Percentiles rank a stretch among this genome's conserved stretches.
Conservation (phyloP, 352 stramenopile species). For the Discostella stelligera region DNA sequence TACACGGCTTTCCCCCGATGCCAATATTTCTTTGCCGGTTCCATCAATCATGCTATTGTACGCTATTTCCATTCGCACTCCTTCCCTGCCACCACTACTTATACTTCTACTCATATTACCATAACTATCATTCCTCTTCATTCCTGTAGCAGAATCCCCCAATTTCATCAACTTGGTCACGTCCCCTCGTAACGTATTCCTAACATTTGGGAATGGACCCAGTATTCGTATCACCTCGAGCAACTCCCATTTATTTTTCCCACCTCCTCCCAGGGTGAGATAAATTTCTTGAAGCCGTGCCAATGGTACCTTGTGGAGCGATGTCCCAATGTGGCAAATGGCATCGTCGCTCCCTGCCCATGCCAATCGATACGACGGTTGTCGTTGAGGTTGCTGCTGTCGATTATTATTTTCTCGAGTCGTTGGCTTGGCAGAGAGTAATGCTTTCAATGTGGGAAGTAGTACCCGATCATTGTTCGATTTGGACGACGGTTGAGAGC, state of each 20-base stretch:
- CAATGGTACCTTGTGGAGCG: constrained; percentile 80
- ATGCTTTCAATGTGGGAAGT: constrained; percentile 24
- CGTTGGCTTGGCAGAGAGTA: constrained; percentile 5
- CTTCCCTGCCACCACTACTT: constrained; percentile 13
- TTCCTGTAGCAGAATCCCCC: neutral
- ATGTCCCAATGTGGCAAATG: constrained; percentile 76
- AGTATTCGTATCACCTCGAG: constrained; percentile 81
- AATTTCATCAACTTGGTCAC: constrained; percentile 27
- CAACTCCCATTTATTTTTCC: constrained; percentile 60
- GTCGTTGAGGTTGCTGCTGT: neutral
- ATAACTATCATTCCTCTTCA: neutral
- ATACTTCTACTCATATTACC: neutral
- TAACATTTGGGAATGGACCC: constrained; percentile 81
- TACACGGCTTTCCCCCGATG: constrained; percentile 63
- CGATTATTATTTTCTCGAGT: neutral
- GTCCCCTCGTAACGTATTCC: constrained; percentile 72
- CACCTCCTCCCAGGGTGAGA: constrained; percentile 48
- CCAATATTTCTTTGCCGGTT: constrained; percentile 65
- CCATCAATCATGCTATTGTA: constrained; percentile 72
- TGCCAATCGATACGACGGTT: constrained; percentile 57
- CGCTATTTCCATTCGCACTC: constrained; percentile 35
- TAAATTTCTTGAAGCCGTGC: constrained; percentile 81
- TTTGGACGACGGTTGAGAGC: neutral
- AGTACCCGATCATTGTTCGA: constrained; percentile 21
- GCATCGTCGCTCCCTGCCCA: constrained; percentile 75